Evolutionary conservation across 768 basidiomycete species (phyloP).

Genomic region (Suillus occidentalis): DNA sequence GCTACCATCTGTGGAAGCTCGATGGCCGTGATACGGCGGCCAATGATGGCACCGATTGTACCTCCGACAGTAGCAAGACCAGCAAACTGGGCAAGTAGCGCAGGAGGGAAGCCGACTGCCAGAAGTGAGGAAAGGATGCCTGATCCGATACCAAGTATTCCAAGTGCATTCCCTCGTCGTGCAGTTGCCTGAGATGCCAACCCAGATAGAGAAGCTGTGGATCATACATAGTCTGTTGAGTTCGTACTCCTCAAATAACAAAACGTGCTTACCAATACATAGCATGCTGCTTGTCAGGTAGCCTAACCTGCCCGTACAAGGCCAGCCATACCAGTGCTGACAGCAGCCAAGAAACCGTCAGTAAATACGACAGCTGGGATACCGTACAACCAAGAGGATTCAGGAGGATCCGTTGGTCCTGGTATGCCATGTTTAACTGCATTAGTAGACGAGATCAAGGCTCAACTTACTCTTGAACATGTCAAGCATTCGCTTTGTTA

Average conservation of each 20-base stretch:
- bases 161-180: slow-evolving; percentile 88
- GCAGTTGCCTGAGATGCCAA: slow-evolving; percentile 80
- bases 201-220: slow-evolving; percentile 72
- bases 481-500: slow-evolving; percentile 90
- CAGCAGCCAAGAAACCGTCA: slow-evolving; percentile 79
- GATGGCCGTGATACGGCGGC: slow-evolving; percentile 83
- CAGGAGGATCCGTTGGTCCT: slow-evolving; percentile 84
- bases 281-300: slow-evolving; percentile 84
- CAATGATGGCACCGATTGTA: slow-evolving; percentile 67
- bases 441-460: background rate
- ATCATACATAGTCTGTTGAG: background rate
- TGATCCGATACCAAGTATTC: slow-evolving; percentile 80
- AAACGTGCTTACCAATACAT: slow-evolving; percentile 61
- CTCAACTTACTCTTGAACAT: slow-evolving; percentile 77
- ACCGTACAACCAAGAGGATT: slow-evolving; percentile 82
- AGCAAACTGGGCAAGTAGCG: slow-evolving; percentile 75
- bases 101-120: slow-evolving; percentile 80
- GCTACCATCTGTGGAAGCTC: slow-evolving; percentile 83
- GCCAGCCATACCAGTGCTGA: slow-evolving; percentile 81
- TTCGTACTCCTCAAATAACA: background rate
- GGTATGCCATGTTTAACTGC: slow-evolving; percentile 9
- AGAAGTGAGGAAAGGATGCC: slow-evolving; percentile 79
- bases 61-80: slow-evolving; percentile 76
- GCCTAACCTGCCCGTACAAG: slow-evolving; percentile 86
- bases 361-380: slow-evolving; percentile 81